These are phyloP conservation scores for Yamadazyma spencermartinsiae DNA, from an alignment of 1,139 yeast species.

Conservation along the genomic window DNA sequence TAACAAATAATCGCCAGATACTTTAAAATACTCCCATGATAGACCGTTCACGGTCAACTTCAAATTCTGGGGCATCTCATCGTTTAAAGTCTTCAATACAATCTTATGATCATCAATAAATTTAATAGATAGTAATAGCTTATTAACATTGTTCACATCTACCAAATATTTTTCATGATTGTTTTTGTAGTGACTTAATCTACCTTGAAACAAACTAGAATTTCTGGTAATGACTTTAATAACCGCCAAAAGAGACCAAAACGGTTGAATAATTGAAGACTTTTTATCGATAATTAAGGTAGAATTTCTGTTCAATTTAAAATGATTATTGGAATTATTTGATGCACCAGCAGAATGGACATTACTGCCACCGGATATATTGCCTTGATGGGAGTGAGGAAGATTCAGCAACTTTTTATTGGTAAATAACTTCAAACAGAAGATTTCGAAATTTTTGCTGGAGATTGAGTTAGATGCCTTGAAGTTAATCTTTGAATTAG, in stretches of 20 bases:
- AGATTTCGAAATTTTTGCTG: slow-evolving; percentile 56
- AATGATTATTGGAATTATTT: slow-evolving; percentile 4
- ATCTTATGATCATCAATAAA: slow-evolving; percentile 37
- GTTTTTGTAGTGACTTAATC: slow-evolving; percentile 36
- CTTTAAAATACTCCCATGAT: slow-evolving; percentile 56
- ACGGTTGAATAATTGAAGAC: slow-evolving; percentile 50
- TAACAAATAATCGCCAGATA: slow-evolving; percentile 41
- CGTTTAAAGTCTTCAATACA: slow-evolving; percentile 44
- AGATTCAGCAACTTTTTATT: slow-evolving; percentile 20
- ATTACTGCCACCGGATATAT: not conserved
- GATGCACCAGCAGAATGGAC: not conserved
- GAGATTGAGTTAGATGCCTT: slow-evolving; percentile 35
- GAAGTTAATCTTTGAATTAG: slow-evolving; percentile 13
- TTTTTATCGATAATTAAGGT: slow-evolving; percentile 16
- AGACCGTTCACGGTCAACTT: slow-evolving; percentile 59
- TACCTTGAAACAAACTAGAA: slow-evolving; percentile 54
- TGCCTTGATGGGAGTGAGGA: slow-evolving; percentile 1
- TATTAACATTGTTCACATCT: slow-evolving; percentile 8
- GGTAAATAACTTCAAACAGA: slow-evolving; percentile 44
- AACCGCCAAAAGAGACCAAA: slow-evolving; percentile 70
- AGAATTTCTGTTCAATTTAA: slow-evolving; percentile 19
- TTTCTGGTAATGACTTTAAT: slow-evolving; percentile 53
- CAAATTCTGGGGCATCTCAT: slow-evolving; percentile 31
- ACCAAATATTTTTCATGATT: slow-evolving; percentile 19
- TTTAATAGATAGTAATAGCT: slow-evolving; percentile 24